Conservation (phyloP, 1,284 basidiomycete species). For the Phenoliferia sp. region DNA sequence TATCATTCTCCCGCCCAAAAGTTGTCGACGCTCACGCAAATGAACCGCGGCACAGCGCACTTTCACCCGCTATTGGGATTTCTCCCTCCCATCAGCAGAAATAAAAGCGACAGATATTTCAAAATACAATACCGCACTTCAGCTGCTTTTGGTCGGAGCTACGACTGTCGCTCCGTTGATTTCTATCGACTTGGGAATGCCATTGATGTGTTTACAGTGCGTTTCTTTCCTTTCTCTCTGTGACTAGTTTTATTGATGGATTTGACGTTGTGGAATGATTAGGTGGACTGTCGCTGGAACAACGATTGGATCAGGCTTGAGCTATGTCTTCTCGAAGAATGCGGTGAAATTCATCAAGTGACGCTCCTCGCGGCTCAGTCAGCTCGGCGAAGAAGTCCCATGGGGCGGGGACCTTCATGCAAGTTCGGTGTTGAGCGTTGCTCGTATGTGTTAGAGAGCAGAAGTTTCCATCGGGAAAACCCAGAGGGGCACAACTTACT, state of each 20-base stretch:
- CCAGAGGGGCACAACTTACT: too few species aligned
- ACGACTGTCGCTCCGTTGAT: constrained; percentile 81
- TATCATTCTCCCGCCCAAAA: background rate
- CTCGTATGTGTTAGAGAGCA: too few species aligned
- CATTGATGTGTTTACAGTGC: constrained; percentile 61
- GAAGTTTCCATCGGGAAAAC: too few species aligned
- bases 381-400: too few species aligned
- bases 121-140: constrained; percentile 87
- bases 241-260: background rate
- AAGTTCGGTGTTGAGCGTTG: too few species aligned
- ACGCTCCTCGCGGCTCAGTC: too few species aligned
- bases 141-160: constrained; percentile 80
- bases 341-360: constrained; percentile 52
- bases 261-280: background rate
- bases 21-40: background rate
- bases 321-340: constrained; percentile 72
- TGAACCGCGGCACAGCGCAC: too few species aligned
- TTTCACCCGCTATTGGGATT: constrained; percentile 85
- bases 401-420: too few species aligned
- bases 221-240: constrained; percentile 36
- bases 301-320: constrained; percentile 86
- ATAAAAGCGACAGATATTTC: constrained; percentile 48
- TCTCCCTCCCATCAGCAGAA: constrained; percentile 87
- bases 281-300: constrained; percentile 83
- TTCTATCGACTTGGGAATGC: constrained; percentile 55